phyloP scores from a whole-genome alignment of 208 protist genomes.

The Strigomonas galati region DNA sequence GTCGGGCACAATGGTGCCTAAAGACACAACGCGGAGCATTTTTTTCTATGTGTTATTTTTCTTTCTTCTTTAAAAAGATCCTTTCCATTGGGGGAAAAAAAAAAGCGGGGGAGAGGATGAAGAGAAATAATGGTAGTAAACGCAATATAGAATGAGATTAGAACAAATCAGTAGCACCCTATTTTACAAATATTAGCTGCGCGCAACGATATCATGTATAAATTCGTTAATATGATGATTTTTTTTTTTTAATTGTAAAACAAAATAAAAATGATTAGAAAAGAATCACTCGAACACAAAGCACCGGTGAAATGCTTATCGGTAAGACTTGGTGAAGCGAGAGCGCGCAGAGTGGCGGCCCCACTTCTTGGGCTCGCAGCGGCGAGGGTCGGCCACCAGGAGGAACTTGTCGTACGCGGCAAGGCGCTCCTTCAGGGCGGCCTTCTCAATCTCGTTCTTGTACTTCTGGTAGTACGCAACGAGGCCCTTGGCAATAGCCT shows the following conservation, averaged over 20 bases:
- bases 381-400: conserved; percentile 99
- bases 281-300: background rate
- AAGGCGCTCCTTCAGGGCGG: conserved; percentile 98
- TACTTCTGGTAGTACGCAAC: conserved; percentile 99
- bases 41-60: conserved; percentile 16
- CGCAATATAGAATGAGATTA: conserved; percentile 14
- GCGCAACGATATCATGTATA: no score
- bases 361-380: conserved; percentile 99
- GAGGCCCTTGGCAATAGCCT: conserved; percentile 99
- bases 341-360: conserved; percentile 99
- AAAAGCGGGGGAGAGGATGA: background rate
- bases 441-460: conserved; percentile 94
- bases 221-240: background rate
- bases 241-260: conserved; percentile 1
- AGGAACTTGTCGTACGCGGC: conserved; percentile 98
- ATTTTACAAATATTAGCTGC: no score
- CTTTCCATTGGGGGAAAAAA: background rate
- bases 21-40: conserved; percentile 23
- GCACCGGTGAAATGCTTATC: background rate
- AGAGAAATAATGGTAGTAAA: conserved; percentile 22
- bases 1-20: conserved; percentile 41
- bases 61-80: conserved; percentile 16
- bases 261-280: conserved; percentile 1
- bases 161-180: background rate
- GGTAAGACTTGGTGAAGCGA: conserved; percentile 98